A percentile compares a stretch with the other conserved stretches of the same genome.
phyloP scores from a whole-genome alignment of 495 filamentous ascomycete genomes.

The Lasiosphaeria hispida region DNA sequence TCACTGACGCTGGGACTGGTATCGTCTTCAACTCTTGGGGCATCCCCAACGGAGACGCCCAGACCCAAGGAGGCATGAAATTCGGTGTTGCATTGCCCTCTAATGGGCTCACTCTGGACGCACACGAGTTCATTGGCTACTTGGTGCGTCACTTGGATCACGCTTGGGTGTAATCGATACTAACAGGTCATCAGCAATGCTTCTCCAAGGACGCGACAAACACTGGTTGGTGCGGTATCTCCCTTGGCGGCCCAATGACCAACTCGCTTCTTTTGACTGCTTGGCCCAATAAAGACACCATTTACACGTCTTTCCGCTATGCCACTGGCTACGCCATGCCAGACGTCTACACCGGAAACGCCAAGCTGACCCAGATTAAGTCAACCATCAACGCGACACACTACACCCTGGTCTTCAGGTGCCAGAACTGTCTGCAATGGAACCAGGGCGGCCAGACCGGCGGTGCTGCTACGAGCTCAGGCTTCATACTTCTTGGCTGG shows the following conservation, averaged over 20 bases:
- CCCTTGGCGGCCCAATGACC: conserved; percentile 55
- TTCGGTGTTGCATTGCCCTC: conserved; percentile 57
- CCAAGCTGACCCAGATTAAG: conserved; percentile 55
- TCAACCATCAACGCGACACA: conserved; percentile 51
- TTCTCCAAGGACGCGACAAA: conserved; percentile 24
- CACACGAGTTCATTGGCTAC: conserved; percentile 58
- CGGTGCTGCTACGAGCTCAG: conserved; percentile 22
- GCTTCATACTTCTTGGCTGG: conserved; percentile 33
- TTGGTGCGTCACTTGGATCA: conserved; percentile 37
- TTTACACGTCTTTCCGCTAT: conserved; percentile 56
- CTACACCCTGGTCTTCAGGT: conserved; percentile 60
- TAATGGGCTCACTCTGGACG: conserved; percentile 48
- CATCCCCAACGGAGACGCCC: conserved; percentile 21
- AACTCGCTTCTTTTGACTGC: conserved; percentile 57
- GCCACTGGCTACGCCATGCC: conserved; percentile 58
- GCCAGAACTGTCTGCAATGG: conserved; percentile 61
- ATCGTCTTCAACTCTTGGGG: conserved; percentile 48
- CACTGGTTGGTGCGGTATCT: conserved; percentile 58
- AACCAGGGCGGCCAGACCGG: conserved; percentile 25
- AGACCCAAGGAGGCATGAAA: conserved; percentile 43
- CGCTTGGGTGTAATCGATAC: not conserved
- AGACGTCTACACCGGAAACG: conserved; percentile 56
- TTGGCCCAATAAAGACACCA: conserved; percentile 47
- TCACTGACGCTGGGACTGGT: conserved; percentile 43
- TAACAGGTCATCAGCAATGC: conserved; percentile 29